Evolutionary conservation across 208 protist species (phyloP).

Genomic region (Trypanosoma platydactyli): DNA sequence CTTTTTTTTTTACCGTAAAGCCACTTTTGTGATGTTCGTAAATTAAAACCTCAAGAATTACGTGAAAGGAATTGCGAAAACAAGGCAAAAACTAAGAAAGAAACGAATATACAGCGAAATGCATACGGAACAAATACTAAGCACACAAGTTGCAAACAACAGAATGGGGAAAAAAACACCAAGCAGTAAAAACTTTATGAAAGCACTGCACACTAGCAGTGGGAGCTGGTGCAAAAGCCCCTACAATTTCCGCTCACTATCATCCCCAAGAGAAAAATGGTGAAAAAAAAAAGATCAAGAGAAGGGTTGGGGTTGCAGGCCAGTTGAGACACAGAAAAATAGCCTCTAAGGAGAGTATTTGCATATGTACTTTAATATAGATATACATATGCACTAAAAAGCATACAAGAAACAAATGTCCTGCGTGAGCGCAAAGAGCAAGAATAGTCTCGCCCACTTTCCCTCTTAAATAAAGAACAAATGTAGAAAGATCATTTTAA

Average conservation of each 20-base stretch:
- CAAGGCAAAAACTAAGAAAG: slow-evolving; percentile 13
- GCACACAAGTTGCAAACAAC: not conserved
- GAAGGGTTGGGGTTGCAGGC: no score
- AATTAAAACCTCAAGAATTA: not conserved
- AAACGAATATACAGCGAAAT: slow-evolving; percentile 2
- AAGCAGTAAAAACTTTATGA: slow-evolving; percentile 1
- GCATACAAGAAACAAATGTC: slow-evolving; percentile 21
- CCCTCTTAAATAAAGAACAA: no score
- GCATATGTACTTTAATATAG: slow-evolving; percentile 5
- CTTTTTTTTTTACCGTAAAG: not conserved
- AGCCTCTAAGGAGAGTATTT: slow-evolving; percentile 3
- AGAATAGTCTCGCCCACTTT: slow-evolving; percentile 15
- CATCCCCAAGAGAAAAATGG: not conserved
- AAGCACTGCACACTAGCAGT: not conserved
- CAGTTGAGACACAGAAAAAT: slow-evolving; percentile 28
- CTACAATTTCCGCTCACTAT: not conserved
- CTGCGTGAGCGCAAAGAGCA: slow-evolving; percentile 19
- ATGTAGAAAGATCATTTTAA: no score
- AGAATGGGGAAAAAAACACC: slow-evolving; percentile 3
- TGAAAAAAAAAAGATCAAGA: slow-evolving; percentile 6
- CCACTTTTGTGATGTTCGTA: not conserved
- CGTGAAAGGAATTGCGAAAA: slow-evolving; percentile 18
- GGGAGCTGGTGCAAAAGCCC: not conserved
- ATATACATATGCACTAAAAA: not conserved
- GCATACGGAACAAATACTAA: slow-evolving; percentile 8